Conservation (phyloP, 1,139 yeast species). For the Candida sp. region DNA sequence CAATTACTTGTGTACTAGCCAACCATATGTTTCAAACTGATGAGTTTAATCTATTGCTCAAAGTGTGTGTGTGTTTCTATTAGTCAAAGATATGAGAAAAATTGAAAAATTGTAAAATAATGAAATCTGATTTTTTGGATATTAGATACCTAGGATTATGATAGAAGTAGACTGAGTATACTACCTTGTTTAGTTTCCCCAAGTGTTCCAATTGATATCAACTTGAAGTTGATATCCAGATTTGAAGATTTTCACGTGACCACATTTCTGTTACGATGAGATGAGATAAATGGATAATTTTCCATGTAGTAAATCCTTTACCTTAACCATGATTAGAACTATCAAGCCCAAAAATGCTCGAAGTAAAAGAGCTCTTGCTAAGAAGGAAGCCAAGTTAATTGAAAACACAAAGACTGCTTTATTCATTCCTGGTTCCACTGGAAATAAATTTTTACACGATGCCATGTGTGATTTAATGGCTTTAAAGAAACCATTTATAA, state of each 20-base stretch:
- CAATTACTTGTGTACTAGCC: too few relatives aligned
- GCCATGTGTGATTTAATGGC: conserved; percentile 89
- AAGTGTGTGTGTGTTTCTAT: too few relatives aligned
- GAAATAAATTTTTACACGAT: conserved; percentile 80
- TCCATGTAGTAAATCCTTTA: not conserved
- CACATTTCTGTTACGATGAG: not conserved
- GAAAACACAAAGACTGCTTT: conserved; percentile 91
- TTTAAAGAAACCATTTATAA: conserved; percentile 86
- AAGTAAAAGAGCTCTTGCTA: conserved; percentile 90
- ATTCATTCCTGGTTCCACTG: conserved; percentile 85
- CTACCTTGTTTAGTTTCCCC: too few relatives aligned
- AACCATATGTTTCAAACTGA: too few relatives aligned
- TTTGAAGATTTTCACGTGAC: not conserved
- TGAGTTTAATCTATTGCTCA: too few relatives aligned
- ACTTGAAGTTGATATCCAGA: not conserved
- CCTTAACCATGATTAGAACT: conserved; percentile 1
- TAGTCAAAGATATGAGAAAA: too few relatives aligned
- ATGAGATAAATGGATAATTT: not conserved
- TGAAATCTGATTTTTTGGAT: too few relatives aligned
- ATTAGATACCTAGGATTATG: too few relatives aligned
- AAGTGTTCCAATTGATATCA: too few relatives aligned
- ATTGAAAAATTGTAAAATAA: too few relatives aligned
- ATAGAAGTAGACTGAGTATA: too few relatives aligned
- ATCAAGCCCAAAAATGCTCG: conserved; percentile 86
- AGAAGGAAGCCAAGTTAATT: conserved; percentile 80